These are phyloP conservation scores for Karstenula rhodostoma DNA, from an alignment of 2,329 filamentous ascomycete species.

Conservation along the genomic window DNA sequence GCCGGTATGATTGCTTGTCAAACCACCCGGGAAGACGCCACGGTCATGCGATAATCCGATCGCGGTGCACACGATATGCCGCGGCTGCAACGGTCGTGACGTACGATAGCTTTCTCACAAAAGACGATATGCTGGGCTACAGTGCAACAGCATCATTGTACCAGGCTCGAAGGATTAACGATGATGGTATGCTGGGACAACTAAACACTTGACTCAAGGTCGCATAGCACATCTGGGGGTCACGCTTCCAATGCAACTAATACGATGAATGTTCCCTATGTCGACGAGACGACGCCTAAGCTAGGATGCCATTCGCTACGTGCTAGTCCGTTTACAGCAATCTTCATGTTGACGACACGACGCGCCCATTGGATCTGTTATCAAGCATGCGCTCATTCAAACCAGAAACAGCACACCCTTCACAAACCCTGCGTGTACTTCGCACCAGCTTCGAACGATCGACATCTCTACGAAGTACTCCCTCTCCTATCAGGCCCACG, in stretches of 20 bases:
- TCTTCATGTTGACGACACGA: too few species aligned
- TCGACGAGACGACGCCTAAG: neutral
- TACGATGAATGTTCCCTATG: neutral
- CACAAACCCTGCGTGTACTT: too few species aligned
- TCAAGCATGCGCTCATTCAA: too few species aligned
- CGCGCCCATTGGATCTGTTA: too few species aligned
- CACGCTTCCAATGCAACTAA: neutral
- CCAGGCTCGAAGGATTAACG: neutral
- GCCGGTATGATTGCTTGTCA: neutral
- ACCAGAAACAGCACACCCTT: too few species aligned
- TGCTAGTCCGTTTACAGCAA: neutral
- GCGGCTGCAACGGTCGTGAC: neutral
- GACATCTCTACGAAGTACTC: too few species aligned
- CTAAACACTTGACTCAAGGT: neutral
- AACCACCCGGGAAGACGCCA: neutral
- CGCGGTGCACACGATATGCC: neutral
- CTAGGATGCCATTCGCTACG: too few species aligned
- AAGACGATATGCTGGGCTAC: neutral
- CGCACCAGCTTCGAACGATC: too few species aligned
- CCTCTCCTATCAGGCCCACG: too few species aligned
- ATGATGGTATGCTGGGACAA: neutral
- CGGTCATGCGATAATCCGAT: conserved; percentile 1
- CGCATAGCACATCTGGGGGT: neutral
- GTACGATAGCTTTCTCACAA: neutral
- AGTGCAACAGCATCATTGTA: neutral